Conservation (phyloP, 108 stramenopile species). For the Chaetoceros tenuissimus region DNA sequence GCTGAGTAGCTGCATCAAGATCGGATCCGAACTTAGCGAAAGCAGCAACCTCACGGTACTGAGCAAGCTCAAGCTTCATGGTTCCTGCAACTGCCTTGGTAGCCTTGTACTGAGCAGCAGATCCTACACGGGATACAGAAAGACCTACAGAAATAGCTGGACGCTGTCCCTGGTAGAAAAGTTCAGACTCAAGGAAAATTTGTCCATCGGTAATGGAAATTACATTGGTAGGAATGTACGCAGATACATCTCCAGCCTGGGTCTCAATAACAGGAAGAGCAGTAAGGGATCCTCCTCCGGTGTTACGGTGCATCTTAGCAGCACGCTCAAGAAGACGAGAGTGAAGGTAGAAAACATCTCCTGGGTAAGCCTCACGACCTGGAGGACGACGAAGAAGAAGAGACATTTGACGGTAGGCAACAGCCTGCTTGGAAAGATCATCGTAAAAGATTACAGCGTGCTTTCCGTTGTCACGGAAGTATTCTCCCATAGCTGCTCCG, state of each 20-base stretch:
- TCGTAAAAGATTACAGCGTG: slow-evolving; percentile 99
- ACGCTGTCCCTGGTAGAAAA: slow-evolving; percentile 99
- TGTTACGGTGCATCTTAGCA: slow-evolving; percentile 96
- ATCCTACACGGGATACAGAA: slow-evolving; percentile 98
- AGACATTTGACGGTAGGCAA: slow-evolving; percentile 99
- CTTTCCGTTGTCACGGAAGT: slow-evolving; percentile 99
- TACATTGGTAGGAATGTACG: slow-evolving; percentile 99
- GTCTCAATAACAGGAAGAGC: slow-evolving; percentile 99
- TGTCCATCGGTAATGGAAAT: slow-evolving; percentile 99
- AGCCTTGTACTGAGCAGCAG: slow-evolving; percentile 99
- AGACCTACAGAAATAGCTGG: slow-evolving; percentile 99
- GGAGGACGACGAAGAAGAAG: slow-evolving; percentile 99
- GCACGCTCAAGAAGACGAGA: slow-evolving; percentile 99
- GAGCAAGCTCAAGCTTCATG: slow-evolving; percentile 99
- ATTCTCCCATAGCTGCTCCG: slow-evolving; percentile 98
- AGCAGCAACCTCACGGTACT: slow-evolving; percentile 99
- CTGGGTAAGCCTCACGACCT: slow-evolving; percentile 99
- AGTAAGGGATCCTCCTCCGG: slow-evolving; percentile 96
- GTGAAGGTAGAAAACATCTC: slow-evolving; percentile 99
- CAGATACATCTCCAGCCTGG: slow-evolving; percentile 99
- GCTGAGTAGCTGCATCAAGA: slow-evolving; percentile 98
- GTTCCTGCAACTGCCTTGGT: slow-evolving; percentile 99
- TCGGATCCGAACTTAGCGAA: slow-evolving; percentile 99
- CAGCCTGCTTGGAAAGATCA: slow-evolving; percentile 98
- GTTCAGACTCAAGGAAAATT: slow-evolving; percentile 99